These are phyloP conservation scores for Plectosphaerella plurivora DNA, from an alignment of 2,329 filamentous ascomycete species.

Conservation along the genomic window DNA sequence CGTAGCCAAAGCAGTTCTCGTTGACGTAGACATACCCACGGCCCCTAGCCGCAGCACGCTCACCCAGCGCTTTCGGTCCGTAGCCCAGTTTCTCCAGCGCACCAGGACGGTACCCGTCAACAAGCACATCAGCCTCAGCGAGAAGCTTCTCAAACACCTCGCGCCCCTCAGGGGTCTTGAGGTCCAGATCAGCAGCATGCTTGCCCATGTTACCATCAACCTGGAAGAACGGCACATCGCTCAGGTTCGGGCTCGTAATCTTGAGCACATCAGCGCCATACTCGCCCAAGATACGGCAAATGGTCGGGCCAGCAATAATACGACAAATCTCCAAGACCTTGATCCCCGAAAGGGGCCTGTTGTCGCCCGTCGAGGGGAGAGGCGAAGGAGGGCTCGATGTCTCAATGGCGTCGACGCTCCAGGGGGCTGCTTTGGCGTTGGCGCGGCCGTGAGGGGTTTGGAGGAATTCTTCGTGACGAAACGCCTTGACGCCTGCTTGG, in stretches of 20 bases:
- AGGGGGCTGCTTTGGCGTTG: conserved; percentile 36
- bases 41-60: conserved; percentile 37
- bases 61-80: conserved; percentile 47
- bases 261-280: conserved; percentile 73
- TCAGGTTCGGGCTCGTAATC: conserved; percentile 62
- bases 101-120: conserved; percentile 65
- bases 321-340: conserved; percentile 72
- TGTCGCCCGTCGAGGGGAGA: conserved; percentile 19
- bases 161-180: conserved; percentile 51
- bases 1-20: conserved; percentile 67
- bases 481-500: conserved; percentile 57
- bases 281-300: conserved; percentile 67
- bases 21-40: conserved; percentile 52
- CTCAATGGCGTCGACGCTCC: conserved; percentile 47
- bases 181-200: conserved; percentile 58
- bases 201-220: conserved; percentile 71
- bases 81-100: conserved; percentile 61
- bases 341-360: conserved; percentile 49
- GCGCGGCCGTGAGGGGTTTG: conserved; percentile 44
- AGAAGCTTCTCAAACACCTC: conserved; percentile 54
- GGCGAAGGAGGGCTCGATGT: conserved; percentile 40
- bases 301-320: conserved; percentile 71
- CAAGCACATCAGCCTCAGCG: conserved; percentile 58
- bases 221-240: conserved; percentile 69
- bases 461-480: conserved; percentile 56